Evolutionary conservation across 2,329 filamentous ascomycete species (phyloP), one percentile per base, ranked within the genome.

Genomic region (Epichloe typhina): DNA sequence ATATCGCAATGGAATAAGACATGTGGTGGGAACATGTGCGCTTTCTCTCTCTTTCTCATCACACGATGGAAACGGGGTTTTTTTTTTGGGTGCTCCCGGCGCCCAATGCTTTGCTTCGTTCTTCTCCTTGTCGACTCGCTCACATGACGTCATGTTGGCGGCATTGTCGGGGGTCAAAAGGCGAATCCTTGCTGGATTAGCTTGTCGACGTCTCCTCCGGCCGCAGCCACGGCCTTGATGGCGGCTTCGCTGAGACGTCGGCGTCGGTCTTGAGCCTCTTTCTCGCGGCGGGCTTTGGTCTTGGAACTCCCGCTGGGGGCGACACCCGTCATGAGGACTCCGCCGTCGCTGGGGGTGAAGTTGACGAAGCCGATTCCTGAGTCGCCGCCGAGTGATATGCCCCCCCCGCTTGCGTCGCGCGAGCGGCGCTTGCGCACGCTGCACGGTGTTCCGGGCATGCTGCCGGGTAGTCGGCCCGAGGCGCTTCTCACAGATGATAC

Each of bases 241-340:
- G 85, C 82, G 7, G 81, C 80, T 64, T 86, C 80, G 60, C 77
- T 83, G 50, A 90, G 63, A 62, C 77, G 75, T 57, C 83, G 70
- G 59, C 86, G 74, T 67, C 84, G 83, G 62, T 96, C 91, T 49
- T 78, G 74, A 2, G 88, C 88, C 70, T 96, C 91, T 65, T 88
- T 86, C 66, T 97, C 91, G 47, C 93, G 73, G 50, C 89, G 72
- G n/a, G 88, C 88, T 65, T 96, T 96, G 8, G 93, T 97, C 77
- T 97, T 97, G 57, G 81, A 86, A 58, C 83, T 89, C 9, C 93
- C 93, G 56, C 84, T 90, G 1, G 91, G 44, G 44, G 93, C 93
- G 12, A 98, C 93, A 5, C 90, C 91, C 7, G 80, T 88, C 66
- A 98, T 79, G 42, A 98, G 83, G 62, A 85, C 80, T 13, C 77